Percentiles rank a stretch among this genome's conserved stretches.
Conservation (phyloP, 345 rosid species). For the Toxicodendron radicans region DNA sequence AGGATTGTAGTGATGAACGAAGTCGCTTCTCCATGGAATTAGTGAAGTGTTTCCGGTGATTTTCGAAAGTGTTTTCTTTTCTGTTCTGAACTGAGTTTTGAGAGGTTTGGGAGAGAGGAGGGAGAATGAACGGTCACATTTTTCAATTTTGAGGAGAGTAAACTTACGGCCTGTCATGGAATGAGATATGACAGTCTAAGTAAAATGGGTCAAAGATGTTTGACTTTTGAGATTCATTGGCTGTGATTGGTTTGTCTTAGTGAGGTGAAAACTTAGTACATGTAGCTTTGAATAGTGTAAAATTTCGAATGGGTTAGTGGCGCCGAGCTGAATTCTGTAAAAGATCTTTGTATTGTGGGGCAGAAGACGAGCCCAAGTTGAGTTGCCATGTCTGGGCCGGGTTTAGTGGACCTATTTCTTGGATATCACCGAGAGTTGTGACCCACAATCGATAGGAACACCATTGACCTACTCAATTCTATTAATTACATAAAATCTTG, state of each 20-base stretch:
- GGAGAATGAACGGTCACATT: not conserved
- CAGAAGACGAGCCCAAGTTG: not conserved
- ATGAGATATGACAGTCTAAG: not conserved
- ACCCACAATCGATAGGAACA: not conserved
- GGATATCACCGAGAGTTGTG: not conserved
- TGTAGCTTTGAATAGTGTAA: not conserved
- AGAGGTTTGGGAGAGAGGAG: not conserved
- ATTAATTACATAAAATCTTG: too few species aligned
- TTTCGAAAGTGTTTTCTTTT: not conserved
- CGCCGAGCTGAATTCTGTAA: not conserved
- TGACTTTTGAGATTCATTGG: not conserved
- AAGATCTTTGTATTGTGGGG: not conserved
- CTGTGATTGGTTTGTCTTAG: not conserved
- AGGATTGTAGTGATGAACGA: conserved; percentile 63
- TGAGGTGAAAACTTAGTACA: not conserved
- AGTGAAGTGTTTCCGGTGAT: not conserved
- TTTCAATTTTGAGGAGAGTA: not conserved
- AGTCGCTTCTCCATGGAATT: conserved; percentile 69
- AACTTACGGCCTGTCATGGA: not conserved
- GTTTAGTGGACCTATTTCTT: not conserved
- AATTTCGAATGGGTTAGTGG: conserved; percentile 2
- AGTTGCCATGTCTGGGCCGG: not conserved
- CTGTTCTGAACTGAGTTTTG: not conserved
- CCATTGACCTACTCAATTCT: not conserved
- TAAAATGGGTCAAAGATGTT: not conserved